Percentiles rank a stretch among this genome's conserved stretches.
Conservation (phyloP, 441 rosid species). For the Sinapis alba region DNA sequence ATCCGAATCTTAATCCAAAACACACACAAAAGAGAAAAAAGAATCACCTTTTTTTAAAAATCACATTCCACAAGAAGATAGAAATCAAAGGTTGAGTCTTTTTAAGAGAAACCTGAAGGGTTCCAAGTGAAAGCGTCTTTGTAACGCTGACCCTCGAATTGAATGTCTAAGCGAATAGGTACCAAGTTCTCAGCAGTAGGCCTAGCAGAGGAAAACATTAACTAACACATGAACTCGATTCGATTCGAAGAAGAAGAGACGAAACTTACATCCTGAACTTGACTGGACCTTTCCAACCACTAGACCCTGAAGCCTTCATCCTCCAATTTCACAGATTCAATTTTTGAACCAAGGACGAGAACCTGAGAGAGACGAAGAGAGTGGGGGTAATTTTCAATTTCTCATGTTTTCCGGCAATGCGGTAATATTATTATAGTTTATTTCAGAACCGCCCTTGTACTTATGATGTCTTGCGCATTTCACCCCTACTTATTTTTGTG, state of each 20-base stretch:
- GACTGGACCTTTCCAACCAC: slow-evolving; percentile 63
- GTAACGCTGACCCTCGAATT: slow-evolving; percentile 82
- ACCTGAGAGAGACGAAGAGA: background rate
- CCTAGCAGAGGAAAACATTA: slow-evolving; percentile 46
- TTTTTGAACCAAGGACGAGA: background rate
- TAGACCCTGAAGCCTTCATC: slow-evolving; percentile 56
- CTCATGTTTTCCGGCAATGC: slow-evolving; percentile 13
- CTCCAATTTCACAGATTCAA: slow-evolving; percentile 8
- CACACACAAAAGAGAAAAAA: background rate
- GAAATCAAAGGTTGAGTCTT: background rate
- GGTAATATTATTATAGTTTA: background rate
- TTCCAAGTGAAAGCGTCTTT: slow-evolving; percentile 97
- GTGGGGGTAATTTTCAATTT: slow-evolving; percentile 8
- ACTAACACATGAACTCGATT: slow-evolving; percentile 7
- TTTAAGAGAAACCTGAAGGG: slow-evolving; percentile 62
- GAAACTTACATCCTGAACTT: slow-evolving; percentile 79
- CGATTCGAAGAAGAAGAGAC: background rate
- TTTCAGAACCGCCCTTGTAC: background rate
- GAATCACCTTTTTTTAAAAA: slow-evolving; percentile 2
- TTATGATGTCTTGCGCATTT: background rate
- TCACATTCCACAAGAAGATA: background rate
- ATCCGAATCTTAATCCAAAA: slow-evolving; percentile 62
- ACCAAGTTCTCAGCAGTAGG: slow-evolving; percentile 87
- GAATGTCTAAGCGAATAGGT: slow-evolving; percentile 84
- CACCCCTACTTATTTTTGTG: background rate